Evolutionary conservation across 768 basidiomycete genomes (phyloP).

Genomic region (Lactifluus pinguis): DNA sequence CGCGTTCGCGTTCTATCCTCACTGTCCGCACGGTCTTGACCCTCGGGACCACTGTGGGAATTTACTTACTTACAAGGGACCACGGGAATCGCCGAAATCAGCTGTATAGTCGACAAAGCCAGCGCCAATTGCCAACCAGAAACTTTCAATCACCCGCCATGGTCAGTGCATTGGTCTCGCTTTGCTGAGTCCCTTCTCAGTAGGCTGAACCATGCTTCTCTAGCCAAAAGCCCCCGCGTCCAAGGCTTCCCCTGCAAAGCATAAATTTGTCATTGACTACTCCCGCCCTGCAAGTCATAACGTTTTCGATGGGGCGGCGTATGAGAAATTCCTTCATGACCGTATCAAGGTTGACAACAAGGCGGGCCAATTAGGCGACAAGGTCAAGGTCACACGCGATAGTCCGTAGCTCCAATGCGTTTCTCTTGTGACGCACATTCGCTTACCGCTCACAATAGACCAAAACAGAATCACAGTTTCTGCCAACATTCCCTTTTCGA

Average conservation of each 20-base stretch:
- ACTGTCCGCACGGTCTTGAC: too few species aligned
- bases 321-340: conserved; percentile 88
- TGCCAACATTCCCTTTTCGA: conserved; percentile 85
- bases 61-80: neutral
- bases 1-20: neutral
- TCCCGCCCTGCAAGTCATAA: conserved; percentile 66
- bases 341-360: conserved; percentile 91
- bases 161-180: conserved; percentile 61
- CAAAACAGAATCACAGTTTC: conserved; percentile 79
- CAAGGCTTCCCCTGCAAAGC: conserved; percentile 48
- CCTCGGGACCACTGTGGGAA: neutral
- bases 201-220: conserved; percentile 55
- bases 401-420: conserved; percentile 39
- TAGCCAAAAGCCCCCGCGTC: conserved; percentile 53
- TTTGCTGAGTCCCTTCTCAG: conserved; percentile 93
- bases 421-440: neutral
- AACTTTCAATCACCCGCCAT: conserved; percentile 36
- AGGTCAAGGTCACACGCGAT: conserved; percentile 78
- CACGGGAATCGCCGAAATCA: conserved; percentile 12
- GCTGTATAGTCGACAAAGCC: conserved; percentile 43
- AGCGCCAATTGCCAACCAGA: neutral
- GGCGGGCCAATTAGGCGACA: conserved; percentile 86
- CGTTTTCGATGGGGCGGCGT: conserved; percentile 54
- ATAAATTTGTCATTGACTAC: conserved; percentile 82
- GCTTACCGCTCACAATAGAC: conserved; percentile 33